Conservation (phyloP, 2,329 filamentous ascomycete genomes). For the Fusarium algeriense region DNA sequence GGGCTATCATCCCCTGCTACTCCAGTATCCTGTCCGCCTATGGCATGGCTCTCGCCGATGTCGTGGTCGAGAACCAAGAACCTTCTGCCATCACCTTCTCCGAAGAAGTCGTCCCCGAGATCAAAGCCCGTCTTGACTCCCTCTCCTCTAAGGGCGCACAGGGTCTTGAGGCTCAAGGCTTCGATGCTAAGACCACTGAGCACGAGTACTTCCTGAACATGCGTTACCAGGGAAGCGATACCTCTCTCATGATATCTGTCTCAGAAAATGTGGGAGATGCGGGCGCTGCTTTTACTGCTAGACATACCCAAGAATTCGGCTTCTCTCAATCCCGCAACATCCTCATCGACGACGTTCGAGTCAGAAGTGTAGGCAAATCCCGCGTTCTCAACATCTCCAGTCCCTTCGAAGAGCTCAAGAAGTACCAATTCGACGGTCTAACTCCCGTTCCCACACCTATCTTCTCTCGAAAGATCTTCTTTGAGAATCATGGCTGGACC, state of each 20-base stretch:
- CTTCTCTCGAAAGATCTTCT: constrained; percentile 44
- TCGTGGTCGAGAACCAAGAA: constrained; percentile 58
- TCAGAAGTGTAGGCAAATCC: constrained; percentile 54
- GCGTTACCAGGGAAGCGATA: constrained; percentile 59
- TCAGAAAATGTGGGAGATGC: constrained; percentile 48
- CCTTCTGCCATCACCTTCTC: constrained; percentile 52
- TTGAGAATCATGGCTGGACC: constrained; percentile 45
- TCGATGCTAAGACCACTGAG: constrained; percentile 56
- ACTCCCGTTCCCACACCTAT: constrained; percentile 31
- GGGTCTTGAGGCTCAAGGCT: constrained; percentile 51
- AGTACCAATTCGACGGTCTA: constrained; percentile 8
- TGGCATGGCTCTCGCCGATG: constrained; percentile 60
- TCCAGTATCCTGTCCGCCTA: constrained; percentile 62
- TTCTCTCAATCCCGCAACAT: constrained; percentile 56
- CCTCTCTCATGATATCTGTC: constrained; percentile 55
- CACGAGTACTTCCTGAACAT: constrained; percentile 59
- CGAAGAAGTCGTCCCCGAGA: constrained; percentile 21
- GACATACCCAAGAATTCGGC: constrained; percentile 57
- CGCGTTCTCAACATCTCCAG: constrained; percentile 42
- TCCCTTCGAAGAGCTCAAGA: constrained; percentile 44
- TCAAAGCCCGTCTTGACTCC: constrained; percentile 40
- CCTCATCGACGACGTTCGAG: constrained; percentile 58
- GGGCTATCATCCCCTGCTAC: constrained; percentile 59
- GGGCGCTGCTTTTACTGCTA: constrained; percentile 48
- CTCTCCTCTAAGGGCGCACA: constrained; percentile 40